phyloP scores from a whole-genome alignment of 371 early-diverging fungal species.

The Mucor racemosus region DNA sequence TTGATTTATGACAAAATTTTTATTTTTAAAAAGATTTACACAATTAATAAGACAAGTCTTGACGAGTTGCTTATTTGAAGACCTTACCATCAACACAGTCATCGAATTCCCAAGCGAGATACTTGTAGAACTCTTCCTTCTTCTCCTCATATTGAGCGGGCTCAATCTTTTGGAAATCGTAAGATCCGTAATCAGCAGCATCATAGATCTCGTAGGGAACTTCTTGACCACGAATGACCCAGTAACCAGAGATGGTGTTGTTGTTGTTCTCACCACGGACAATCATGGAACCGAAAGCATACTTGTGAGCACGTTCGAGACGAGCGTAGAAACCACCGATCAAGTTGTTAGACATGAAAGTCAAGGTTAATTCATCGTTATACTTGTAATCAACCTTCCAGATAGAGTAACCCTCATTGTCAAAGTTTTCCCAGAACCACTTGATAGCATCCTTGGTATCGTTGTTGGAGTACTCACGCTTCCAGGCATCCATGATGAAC shows the following conservation, averaged over 20 bases:
- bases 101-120: constrained; percentile 56
- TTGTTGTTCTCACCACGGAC: constrained; percentile 88
- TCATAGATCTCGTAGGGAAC: constrained; percentile 87
- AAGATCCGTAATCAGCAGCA: constrained; percentile 90
- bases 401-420: constrained; percentile 86
- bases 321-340: constrained; percentile 94
- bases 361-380: constrained; percentile 84
- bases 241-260: constrained; percentile 93
- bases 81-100: constrained; percentile 58
- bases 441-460: constrained; percentile 87
- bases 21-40: constrained; percentile 31
- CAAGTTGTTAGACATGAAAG: constrained; percentile 92
- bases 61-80: constrained; percentile 68
- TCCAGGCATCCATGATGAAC: constrained; percentile 91
- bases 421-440: constrained; percentile 95
- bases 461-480: constrained; percentile 96
- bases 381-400: constrained; percentile 94
- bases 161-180: constrained; percentile 82
- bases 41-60: no score
- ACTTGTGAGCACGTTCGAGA: constrained; percentile 93
- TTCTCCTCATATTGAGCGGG: constrained; percentile 62
- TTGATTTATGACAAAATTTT: constrained; percentile 86
- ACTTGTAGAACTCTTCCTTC: constrained; percentile 56
- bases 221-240: constrained; percentile 90
- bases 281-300: constrained; percentile 90